Conservation (phyloP, 2,329 filamentous ascomycete species). For the Mycosphaerella sp. region DNA sequence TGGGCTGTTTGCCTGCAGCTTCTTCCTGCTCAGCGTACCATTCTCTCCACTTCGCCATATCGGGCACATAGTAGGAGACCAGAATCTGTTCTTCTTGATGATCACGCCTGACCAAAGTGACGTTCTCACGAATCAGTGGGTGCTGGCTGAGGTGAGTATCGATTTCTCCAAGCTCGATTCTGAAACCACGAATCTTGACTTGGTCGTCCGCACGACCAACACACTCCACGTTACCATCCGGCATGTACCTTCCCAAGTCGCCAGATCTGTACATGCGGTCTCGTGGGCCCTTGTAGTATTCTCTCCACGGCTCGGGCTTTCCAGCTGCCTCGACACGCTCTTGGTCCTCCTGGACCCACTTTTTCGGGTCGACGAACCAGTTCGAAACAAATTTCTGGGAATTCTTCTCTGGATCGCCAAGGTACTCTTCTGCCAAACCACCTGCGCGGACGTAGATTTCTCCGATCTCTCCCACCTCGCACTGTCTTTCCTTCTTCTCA, state of each 20-base stretch:
- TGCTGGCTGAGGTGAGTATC: slow-evolving; percentile 73
- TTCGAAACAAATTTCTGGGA: slow-evolving; percentile 72
- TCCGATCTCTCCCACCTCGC: slow-evolving; percentile 72
- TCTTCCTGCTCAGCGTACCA: slow-evolving; percentile 52
- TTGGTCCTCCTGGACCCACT: slow-evolving; percentile 62
- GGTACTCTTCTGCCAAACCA: slow-evolving; percentile 77
- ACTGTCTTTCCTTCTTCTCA: slow-evolving; percentile 60
- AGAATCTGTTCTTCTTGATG: slow-evolving; percentile 78
- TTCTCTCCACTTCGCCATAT: slow-evolving; percentile 64
- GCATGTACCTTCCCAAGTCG: slow-evolving; percentile 71
- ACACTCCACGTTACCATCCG: slow-evolving; percentile 66
- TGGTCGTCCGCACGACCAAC: slow-evolving; percentile 79
- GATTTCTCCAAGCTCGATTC: slow-evolving; percentile 91
- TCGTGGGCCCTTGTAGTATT: slow-evolving; percentile 71
- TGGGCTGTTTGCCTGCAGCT: slow-evolving; percentile 19
- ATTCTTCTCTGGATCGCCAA: slow-evolving; percentile 58
- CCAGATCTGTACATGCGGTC: slow-evolving; percentile 85
- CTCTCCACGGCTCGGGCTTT: slow-evolving; percentile 65
- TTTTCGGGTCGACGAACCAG: slow-evolving; percentile 74
- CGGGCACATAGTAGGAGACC: slow-evolving; percentile 85
- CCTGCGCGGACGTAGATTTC: slow-evolving; percentile 78
- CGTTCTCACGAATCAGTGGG: slow-evolving; percentile 72
- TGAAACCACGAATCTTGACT: slow-evolving; percentile 93
- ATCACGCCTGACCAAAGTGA: slow-evolving; percentile 77
- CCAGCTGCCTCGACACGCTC: slow-evolving; percentile 43